phyloP scores from a whole-genome alignment of 768 basidiomycete genomes.

The Pisolithus sp. region DNA sequence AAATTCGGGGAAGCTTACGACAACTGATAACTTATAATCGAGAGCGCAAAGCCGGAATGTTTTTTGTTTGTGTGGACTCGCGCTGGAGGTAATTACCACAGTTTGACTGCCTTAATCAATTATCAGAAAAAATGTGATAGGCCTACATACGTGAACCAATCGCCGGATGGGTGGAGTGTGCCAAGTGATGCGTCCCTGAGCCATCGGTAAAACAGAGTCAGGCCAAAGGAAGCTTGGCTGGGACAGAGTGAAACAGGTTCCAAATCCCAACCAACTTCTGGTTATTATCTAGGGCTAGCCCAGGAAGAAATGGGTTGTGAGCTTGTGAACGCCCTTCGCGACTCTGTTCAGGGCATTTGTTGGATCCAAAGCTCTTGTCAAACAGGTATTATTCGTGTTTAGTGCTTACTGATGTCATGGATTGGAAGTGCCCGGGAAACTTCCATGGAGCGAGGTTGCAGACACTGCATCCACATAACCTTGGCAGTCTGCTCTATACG shows the following conservation, averaged over 20 bases:
- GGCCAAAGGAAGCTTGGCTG: not conserved
- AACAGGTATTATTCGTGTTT: not conserved
- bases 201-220: not conserved
- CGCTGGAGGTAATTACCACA: not conserved
- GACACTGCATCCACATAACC: no score
- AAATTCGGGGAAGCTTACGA: not conserved
- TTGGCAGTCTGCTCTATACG: no score
- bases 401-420: no score
- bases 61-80: not conserved
- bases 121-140: not conserved
- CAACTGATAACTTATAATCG: not conserved
- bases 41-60: not conserved
- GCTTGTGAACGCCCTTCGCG: not conserved
- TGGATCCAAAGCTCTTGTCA: constrained; percentile 2
- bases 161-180: not conserved
- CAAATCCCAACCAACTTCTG: not conserved
- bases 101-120: not conserved
- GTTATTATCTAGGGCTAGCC: not conserved
- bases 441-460: no score
- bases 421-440: no score
- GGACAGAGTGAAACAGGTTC: not conserved
- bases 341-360: not conserved
- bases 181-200: not conserved
- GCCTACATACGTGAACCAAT: not conserved
- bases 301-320: no score